Evolutionary conservation across 2,329 filamentous ascomycete genomes (phyloP).

Genomic region (Neoascochyta sp.): DNA sequence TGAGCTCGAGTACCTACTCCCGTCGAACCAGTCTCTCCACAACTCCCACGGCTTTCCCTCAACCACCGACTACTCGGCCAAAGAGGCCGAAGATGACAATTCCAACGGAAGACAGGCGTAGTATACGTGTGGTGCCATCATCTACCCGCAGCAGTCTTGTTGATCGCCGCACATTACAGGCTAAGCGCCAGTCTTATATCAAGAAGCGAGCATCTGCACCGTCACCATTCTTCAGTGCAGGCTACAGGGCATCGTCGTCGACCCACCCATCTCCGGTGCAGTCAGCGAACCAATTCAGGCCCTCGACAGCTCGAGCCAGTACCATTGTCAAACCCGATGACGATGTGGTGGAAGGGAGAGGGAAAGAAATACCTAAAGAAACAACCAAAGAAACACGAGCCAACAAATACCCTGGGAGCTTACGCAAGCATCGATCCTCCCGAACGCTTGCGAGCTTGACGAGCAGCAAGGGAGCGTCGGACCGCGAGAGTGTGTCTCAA

Average conservation of each 20-base stretch:
- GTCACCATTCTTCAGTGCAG: constrained; percentile 41
- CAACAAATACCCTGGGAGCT: constrained; percentile 18
- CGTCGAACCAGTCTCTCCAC: constrained; percentile 40
- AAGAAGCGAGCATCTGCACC: constrained; percentile 39
- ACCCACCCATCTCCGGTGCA: constrained; percentile 21
- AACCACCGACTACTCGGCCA: constrained; percentile 22
- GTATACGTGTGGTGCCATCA: constrained; percentile 39
- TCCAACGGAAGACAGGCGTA: constrained; percentile 35
- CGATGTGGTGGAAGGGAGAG: constrained; percentile 12
- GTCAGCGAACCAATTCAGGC: constrained; percentile 6
- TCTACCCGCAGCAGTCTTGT: constrained; percentile 32
- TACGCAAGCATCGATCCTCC: constrained; percentile 18
- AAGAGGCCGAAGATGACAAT: constrained; percentile 24
- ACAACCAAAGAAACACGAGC: constrained; percentile 9
- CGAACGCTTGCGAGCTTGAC: constrained; percentile 12
- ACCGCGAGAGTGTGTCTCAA: constrained; percentile 13
- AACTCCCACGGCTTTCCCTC: constrained; percentile 38
- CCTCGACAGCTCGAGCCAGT: constrained; percentile 11
- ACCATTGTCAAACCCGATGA: constrained; percentile 17
- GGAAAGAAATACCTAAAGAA: constrained; percentile 11
- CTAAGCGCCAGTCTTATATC: constrained; percentile 44
- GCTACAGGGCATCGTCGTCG: constrained; percentile 29
- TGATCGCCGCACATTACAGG: constrained; percentile 38
- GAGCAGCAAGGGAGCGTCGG: too few species aligned
- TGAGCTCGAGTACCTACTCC: constrained; percentile 38